Conservation (phyloP, 805 yeast species). For the Metschnikowia picachoensis region DNA sequence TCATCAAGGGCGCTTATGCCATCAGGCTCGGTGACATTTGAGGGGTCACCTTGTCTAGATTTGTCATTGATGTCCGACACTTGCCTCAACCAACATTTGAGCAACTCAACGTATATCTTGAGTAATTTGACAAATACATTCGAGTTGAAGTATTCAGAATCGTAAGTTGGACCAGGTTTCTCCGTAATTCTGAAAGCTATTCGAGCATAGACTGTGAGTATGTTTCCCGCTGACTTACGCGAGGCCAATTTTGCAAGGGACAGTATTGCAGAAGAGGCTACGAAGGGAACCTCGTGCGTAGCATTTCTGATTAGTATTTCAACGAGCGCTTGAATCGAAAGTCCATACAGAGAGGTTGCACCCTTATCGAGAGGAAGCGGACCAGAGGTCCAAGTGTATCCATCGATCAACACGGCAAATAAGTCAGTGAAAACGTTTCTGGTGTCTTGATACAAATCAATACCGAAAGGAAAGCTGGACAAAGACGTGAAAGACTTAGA, state of each 20-base stretch:
- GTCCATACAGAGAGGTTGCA: slow-evolving; percentile 38
- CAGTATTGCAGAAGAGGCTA: slow-evolving; percentile 59
- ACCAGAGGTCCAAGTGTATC: slow-evolving; percentile 61
- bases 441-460: slow-evolving; percentile 33
- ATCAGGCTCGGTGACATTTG: slow-evolving; percentile 23
- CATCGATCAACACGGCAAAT: slow-evolving; percentile 65
- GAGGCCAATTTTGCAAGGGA: slow-evolving; percentile 66
- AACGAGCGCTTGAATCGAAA: slow-evolving; percentile 59
- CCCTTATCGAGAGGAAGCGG: slow-evolving; percentile 35
- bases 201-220: slow-evolving; percentile 73
- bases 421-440: slow-evolving; percentile 49
- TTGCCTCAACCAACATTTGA: slow-evolving; percentile 78
- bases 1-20: slow-evolving; percentile 38
- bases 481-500: slow-evolving; percentile 36
- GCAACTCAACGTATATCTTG: slow-evolving; percentile 69
- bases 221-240: slow-evolving; percentile 61
- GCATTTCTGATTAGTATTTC: slow-evolving; percentile 78
- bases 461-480: slow-evolving; percentile 37
- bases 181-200: slow-evolving; percentile 79
- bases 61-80: slow-evolving; percentile 37
- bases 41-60: slow-evolving; percentile 13
- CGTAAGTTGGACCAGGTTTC: slow-evolving; percentile 52
- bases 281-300: slow-evolving; percentile 59
- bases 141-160: slow-evolving; percentile 57
- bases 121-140: slow-evolving; percentile 57